Base-by-base conservation (phyloP, 2,329 filamentous ascomycete species). In the Shiraia sp. region DNA sequence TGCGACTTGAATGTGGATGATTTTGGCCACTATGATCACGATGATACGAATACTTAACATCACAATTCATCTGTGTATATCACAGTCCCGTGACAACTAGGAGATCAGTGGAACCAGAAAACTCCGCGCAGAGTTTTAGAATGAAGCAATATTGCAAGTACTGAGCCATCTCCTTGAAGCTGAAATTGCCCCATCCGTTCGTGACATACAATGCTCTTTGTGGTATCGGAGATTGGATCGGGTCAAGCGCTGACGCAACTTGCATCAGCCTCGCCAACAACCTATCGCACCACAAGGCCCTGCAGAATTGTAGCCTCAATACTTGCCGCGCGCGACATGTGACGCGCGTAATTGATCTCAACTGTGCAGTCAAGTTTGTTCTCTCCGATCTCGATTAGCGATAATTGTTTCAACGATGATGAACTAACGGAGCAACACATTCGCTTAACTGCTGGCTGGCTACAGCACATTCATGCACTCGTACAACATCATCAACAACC, bases 131-230 rank as follows among this genome's bases (percentile, higher is more conserved):
- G 5, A 5, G 12, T 24, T 25, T 25, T 14, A 19, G 25, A 12
- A 35, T 25, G 10, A 24, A 16, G n/a, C 28, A 30, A 30, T 13
- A 13, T 14, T 7, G 28, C 28, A n/a, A 16, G 14, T 30, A n/a
- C 8, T 30, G 26, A 14, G 32, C 13, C 32, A 41, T 41, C 5
- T 41, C 16, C 32, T 12, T 27, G 32, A 14, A 26, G 10, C 25
- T 27, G n/a, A 25, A 41, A 12, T 32, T 26, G 31, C 19, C 19
- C 24, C 10, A 30, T 41, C 26, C 22, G 32, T 41, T n/a, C 31
- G 26, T 31, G 19, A 19, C 25, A 41, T 19, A 24, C 26, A 17
- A 41, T 36, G 23, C 39, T 36, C 32, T 27, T 41, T 41, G 14
- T 23, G 19, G 39, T n/a, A 36, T 32, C 39, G 39, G 39, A 41